phyloP scores from a whole-genome alignment of 805 yeast species.

The Monosporozyma siamensis region DNA sequence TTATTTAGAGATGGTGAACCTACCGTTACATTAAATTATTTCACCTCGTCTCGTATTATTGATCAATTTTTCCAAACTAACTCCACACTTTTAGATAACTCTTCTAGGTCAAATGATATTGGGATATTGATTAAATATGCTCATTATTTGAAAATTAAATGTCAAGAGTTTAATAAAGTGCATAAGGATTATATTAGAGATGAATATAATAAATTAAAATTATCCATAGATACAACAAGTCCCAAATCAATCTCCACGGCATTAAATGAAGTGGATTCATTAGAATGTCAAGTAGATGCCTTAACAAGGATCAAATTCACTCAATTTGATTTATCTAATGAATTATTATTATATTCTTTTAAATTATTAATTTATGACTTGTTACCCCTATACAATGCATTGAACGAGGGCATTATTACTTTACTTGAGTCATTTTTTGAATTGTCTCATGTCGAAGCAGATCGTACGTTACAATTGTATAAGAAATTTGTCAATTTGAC shows the following conservation, averaged over 20 bases:
- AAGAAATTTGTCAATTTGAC: conserved; percentile 80
- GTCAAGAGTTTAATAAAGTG: conserved; percentile 56
- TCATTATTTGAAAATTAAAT: conserved; percentile 58
- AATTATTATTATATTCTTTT: conserved; percentile 74
- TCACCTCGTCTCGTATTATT: conserved; percentile 34
- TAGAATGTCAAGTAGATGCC: conserved; percentile 70
- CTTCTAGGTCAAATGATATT: conserved; percentile 35
- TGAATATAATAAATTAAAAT: conserved; percentile 42
- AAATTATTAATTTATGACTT: conserved; percentile 84
- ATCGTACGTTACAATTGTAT: conserved; percentile 75
- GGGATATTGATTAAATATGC: conserved; percentile 56
- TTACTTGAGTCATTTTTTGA: conserved; percentile 91
- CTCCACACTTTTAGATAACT: conserved; percentile 22
- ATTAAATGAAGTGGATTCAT: conserved; percentile 70
- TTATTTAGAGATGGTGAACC: conserved; percentile 88
- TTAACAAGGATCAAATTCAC: conserved; percentile 64
- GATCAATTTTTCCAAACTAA: conserved; percentile 40
- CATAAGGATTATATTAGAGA: conserved; percentile 73
- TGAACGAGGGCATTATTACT: conserved; percentile 94
- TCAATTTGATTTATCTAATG: conserved; percentile 77
- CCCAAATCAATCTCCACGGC: conserved; percentile 59
- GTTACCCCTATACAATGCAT: conserved; percentile 73
- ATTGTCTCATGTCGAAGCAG: conserved; percentile 78
- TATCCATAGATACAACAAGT: conserved; percentile 37
- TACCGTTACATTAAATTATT: conserved; percentile 59